Evolutionary conservation across 345 rosid species (phyloP).

Genomic region (Populus nigra): DNA sequence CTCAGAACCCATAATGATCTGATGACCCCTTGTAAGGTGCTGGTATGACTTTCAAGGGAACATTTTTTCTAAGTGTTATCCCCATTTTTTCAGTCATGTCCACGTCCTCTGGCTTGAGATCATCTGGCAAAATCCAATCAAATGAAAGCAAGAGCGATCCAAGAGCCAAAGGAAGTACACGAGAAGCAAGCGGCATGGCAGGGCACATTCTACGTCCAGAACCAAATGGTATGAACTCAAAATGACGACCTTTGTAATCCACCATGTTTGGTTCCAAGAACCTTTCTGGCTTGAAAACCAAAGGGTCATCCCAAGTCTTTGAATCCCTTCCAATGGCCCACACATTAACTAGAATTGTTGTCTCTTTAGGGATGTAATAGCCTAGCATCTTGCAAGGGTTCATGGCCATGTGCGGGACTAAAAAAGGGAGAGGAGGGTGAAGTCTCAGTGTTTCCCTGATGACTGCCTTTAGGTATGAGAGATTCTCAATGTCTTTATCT

Average conservation of each 20-base stretch:
- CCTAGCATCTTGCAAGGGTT: constrained; percentile 50
- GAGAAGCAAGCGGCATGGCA: constrained; percentile 61
- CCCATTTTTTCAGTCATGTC: constrained; percentile 71
- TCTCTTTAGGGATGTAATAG: constrained; percentile 61
- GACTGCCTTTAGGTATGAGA: constrained; percentile 65
- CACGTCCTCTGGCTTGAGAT: constrained; percentile 43
- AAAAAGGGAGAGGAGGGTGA: constrained; percentile 75
- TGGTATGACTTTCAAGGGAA: constrained; percentile 62
- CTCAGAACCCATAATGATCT: neutral
- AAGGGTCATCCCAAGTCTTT: constrained; percentile 45
- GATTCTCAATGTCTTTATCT: constrained; percentile 55
- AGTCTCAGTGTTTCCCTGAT: constrained; percentile 73
- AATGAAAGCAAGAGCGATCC: constrained; percentile 60
- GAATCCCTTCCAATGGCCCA: constrained; percentile 71
- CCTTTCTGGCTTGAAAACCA: constrained; percentile 62
- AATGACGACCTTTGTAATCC: constrained; percentile 68
- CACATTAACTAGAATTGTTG: constrained; percentile 67
- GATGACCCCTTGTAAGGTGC: constrained; percentile 25
- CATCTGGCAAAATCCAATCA: constrained; percentile 57
- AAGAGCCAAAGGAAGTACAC: constrained; percentile 57
- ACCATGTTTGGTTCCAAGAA: constrained; percentile 38
- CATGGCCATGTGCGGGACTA: constrained; percentile 85
- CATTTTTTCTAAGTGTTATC: constrained; percentile 55
- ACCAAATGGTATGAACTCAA: constrained; percentile 71
- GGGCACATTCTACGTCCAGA: constrained; percentile 91